These are phyloP conservation scores for Populus ilicifolia DNA, from an alignment of 345 rosid genomes.

Conservation along the genomic window DNA sequence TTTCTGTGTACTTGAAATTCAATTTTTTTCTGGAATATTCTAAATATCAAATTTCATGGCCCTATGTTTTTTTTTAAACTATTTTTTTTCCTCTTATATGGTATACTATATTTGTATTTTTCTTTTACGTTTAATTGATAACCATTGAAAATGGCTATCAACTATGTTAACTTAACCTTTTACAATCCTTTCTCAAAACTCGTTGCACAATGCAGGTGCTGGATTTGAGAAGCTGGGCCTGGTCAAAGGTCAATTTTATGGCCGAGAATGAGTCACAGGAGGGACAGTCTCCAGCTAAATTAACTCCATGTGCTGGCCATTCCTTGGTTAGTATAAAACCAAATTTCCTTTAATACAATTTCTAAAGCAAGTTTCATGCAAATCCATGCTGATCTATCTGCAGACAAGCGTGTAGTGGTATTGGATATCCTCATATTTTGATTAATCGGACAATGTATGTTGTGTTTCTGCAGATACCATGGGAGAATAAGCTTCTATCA, in stretches of 20 bases:
- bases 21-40: neutral
- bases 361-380: conserved; percentile 17
- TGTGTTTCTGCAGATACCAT: conserved; percentile 59
- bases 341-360: conserved; percentile 14
- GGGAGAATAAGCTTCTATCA: conserved; percentile 89
- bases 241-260: conserved; percentile 88
- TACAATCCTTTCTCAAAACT: conserved; percentile 19
- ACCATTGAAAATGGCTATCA: neutral
- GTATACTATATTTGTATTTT: neutral
- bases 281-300: conserved; percentile 39
- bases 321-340: conserved; percentile 65
- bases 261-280: conserved; percentile 50
- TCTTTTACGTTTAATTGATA: neutral
- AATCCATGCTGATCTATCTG: conserved; percentile 13
- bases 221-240: conserved; percentile 92
- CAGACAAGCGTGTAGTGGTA: conserved; percentile 15
- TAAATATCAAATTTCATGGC: neutral
- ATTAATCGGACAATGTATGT: neutral
- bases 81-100: neutral
- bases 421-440: conserved; percentile 18
- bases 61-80: neutral
- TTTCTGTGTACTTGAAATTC: neutral
- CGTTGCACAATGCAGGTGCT: conserved; percentile 58
- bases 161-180: neutral
- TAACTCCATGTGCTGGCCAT: conserved; percentile 94